A percentile compares a stretch with the other conserved stretches of the same genome.
phyloP scores from a whole-genome alignment of 2,329 filamentous ascomycete species.

The Colletotrichum gigasporum region DNA sequence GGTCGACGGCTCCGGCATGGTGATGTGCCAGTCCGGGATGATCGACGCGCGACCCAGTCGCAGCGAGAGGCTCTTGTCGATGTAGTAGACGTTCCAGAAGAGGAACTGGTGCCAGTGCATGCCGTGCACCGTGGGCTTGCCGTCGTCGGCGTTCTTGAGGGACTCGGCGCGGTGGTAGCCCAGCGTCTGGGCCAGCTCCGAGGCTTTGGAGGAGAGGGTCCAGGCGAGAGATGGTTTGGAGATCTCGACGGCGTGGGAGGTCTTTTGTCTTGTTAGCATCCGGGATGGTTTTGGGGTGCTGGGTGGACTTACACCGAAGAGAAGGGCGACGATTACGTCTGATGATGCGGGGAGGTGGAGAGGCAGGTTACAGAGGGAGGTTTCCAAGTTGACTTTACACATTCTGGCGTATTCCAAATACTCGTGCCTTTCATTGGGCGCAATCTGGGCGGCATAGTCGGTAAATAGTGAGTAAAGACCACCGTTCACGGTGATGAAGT shows the following conservation, averaged over 20 bases:
- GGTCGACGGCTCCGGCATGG: constrained; percentile 33
- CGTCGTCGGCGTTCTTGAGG: constrained; percentile 36
- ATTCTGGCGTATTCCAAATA: constrained; percentile 36
- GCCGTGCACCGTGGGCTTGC: constrained; percentile 32
- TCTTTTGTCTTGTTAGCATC: constrained; percentile 24
- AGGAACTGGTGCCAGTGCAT: constrained; percentile 48
- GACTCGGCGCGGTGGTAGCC: constrained; percentile 40
- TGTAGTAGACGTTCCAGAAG: constrained; percentile 67
- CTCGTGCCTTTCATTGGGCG: constrained; percentile 34
- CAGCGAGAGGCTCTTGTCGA: constrained; percentile 66
- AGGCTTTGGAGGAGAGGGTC: constrained; percentile 42
- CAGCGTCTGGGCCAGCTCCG: constrained; percentile 42
- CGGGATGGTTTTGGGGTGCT: fast-evolving
- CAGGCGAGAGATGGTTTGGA: constrained; percentile 44
- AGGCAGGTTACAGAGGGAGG: constrained; percentile 41
- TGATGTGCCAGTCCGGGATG: constrained; percentile 68
- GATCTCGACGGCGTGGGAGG: constrained; percentile 43
- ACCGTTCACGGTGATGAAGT: constrained; percentile 45
- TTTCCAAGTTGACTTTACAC: constrained; percentile 43
- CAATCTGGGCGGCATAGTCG: constrained; percentile 27
- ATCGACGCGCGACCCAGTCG: constrained; percentile 62
- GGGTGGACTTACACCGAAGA: constrained; percentile 33
- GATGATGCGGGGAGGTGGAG: constrained; percentile 42
- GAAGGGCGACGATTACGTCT: constrained; percentile 36
- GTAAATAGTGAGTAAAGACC: constrained; percentile 35